Base-by-base conservation (phyloP, 495 filamentous ascomycete species). In the Penicillium silybi region DNA sequence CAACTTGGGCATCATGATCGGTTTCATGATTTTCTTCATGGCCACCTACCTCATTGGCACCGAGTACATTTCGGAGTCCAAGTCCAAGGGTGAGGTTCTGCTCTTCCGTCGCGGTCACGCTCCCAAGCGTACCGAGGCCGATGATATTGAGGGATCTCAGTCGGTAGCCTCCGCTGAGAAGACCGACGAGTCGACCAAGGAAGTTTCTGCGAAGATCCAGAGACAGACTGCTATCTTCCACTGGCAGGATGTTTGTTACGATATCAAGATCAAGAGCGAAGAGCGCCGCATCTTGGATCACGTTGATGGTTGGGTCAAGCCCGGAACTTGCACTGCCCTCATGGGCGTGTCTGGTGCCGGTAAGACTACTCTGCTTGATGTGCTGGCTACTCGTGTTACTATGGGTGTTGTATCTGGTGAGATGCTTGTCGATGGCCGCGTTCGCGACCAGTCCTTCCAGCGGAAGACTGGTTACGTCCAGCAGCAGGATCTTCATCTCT, bases 401-500 rank as follows among this genome's bases (percentile, higher is more conserved):
- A 71, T 74, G 44, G 80, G 80, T 23, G 70, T 77, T 4, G 69
- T 83, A 2, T 70, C 64, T 2, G 80, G 79, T 2, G 68, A 76
- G 22, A 76, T 82, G 61, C 56, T 81, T 6, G 75, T 83, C 2
- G 73, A 82, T 57, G 80, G 80, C 10, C 49, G 59, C 11, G 65
- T 62, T 1, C 67, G 84, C 15, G 87, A 93, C 58, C 70, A 77
- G 13, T 88, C 86, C 0, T 96, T 96, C 76, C 89, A 92, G 63
- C 83, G 91, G 29, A 92, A 92, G 70, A 95, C 89, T 3, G 91
- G 91, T n/a, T 97, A 96, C 57, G 92, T 90, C 13, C 89, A 96
- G 61, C 92, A 97, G 63, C 90, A 95, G 66, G 92, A 97, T 81
- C 77, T 97, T 1, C 91, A 95, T 68, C 75, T 92, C 7, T 72